Base-by-base conservation (phyloP, 225 moss, liverwort and hornwort species). In the Bryum argenteum region DNA sequence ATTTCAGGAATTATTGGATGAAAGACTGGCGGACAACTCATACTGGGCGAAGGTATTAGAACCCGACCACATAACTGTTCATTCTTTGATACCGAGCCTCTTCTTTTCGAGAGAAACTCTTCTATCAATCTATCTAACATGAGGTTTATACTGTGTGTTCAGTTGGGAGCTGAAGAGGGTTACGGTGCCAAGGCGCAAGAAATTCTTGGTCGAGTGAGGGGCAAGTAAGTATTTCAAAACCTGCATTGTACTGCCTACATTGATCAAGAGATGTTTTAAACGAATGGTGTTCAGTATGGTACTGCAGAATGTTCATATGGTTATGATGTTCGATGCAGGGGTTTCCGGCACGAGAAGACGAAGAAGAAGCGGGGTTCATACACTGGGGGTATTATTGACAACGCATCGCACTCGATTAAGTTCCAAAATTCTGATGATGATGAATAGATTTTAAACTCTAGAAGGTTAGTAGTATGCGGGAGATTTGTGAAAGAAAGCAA, bases 351-450 rank as follows among this genome's bases (percentile, higher is more conserved):
- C 67, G 97, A 97, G 61, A 97, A 97, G 70, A 97, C 94, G 6
- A 97, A 97, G 82, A 97, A 97, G 73, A 97, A 97, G 71, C 82
- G 92, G 66, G 97, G 97, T 33, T 89, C 84, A 23, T 97, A 97
- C 81, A 92, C 87, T 72, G 97, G 97, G 42, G 97, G 97, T 53
- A 10, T 73, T 3, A 97, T 97, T 69, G 90, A 94, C 76, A 88
- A 92, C 57, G 57, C 72, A 41, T 94, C 97, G 8, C 97, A 97
- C 76, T 97, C 97, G 0, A 92, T 97, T 61, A 97, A 97, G 64
- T 97, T 97, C 52, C 50, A 78, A 63, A 69, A 88, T 68, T 92
- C 94, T 20, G 97, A 97, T 60, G 97, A 97, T 60, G 88, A 91
- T 10, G 96, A 83, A 45, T 11, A n/a, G 3, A 19, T 51, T n/a